Conservation (phyloP, 768 basidiomycete species). For the Rhizopogon salebrosus region DNA sequence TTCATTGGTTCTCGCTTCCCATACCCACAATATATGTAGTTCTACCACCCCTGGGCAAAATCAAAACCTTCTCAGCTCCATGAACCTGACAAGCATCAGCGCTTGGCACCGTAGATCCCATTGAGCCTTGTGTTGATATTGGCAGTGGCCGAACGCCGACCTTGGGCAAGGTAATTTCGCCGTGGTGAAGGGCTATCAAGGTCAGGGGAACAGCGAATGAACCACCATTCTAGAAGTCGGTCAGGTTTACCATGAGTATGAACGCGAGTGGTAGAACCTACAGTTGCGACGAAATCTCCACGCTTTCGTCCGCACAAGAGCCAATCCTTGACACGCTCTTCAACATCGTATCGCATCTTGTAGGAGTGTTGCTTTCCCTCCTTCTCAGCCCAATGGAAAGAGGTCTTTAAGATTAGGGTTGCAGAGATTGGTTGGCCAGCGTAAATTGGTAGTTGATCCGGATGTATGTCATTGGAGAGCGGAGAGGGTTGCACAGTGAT, state of each 20-base stretch:
- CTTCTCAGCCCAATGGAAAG: constrained; percentile 70
- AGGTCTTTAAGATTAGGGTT: constrained; percentile 59
- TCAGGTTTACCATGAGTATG: constrained; percentile 1
- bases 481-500: constrained; percentile 45
- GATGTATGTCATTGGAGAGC: constrained; percentile 27
- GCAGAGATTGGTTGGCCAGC: constrained; percentile 86
- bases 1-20: constrained; percentile 35
- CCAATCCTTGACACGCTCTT: constrained; percentile 82
- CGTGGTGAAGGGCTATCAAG: constrained; percentile 84
- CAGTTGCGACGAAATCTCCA: constrained; percentile 75
- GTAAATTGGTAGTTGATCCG: constrained; percentile 45
- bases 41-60: constrained; percentile 78
- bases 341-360: constrained; percentile 72
- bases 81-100: constrained; percentile 81
- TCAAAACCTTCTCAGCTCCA: constrained; percentile 74
- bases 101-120: constrained; percentile 56
- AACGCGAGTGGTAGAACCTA: constrained; percentile 28
- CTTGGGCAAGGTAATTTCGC: constrained; percentile 72
- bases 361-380: constrained; percentile 40
- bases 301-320: constrained; percentile 84
- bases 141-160: constrained; percentile 61
- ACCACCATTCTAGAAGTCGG: constrained; percentile 47
- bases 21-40: constrained; percentile 79
- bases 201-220: constrained; percentile 61
- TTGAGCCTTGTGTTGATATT: constrained; percentile 43